Evolutionary conservation across 2,329 filamentous ascomycete genomes (phyloP).

Genomic region (Coleophoma crateriformis): DNA sequence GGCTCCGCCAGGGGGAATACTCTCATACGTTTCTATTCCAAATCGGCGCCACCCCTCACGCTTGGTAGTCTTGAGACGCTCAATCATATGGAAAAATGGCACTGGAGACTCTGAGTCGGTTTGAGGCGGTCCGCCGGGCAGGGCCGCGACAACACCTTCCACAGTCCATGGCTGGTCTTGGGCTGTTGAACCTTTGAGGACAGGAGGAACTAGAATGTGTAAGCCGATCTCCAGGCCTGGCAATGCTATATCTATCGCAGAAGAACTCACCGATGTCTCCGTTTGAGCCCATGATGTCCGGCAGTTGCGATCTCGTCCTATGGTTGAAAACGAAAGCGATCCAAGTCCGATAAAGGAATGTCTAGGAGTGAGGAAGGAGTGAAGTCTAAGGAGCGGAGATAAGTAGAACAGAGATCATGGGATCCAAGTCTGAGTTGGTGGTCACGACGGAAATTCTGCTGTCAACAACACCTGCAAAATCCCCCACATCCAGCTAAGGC

Average conservation of each 20-base stretch:
- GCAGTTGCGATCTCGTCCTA: too few species aligned
- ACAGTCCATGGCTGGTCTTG: slow-evolving; percentile 44
- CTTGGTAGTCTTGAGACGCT: slow-evolving; percentile 92
- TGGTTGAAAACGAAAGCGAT: too few species aligned
- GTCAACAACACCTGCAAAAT: too few species aligned
- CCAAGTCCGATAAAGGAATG: too few species aligned
- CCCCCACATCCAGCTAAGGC: too few species aligned
- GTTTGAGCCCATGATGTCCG: neutral
- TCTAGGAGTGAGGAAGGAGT: too few species aligned
- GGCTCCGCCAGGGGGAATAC: neutral
- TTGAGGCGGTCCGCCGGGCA: slow-evolving; percentile 51
- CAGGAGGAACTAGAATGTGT: neutral
- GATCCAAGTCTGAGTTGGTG: too few species aligned
- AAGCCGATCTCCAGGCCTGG: neutral
- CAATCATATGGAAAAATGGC: slow-evolving; percentile 90
- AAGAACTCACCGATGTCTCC: neutral
- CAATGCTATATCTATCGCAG: neutral
- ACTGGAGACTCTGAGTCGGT: slow-evolving; percentile 67
- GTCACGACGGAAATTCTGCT: too few species aligned
- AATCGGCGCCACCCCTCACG: slow-evolving; percentile 95
- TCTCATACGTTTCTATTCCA: slow-evolving; percentile 54
- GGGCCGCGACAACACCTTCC: slow-evolving; percentile 57
- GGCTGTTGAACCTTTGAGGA: neutral
- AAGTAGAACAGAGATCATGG: too few species aligned
- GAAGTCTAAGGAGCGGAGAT: too few species aligned